Evolutionary conservation across 345 rosid genomes (phyloP), one percentile per base, ranked within the genome.

Genomic region (Eucalyptus globulus): DNA sequence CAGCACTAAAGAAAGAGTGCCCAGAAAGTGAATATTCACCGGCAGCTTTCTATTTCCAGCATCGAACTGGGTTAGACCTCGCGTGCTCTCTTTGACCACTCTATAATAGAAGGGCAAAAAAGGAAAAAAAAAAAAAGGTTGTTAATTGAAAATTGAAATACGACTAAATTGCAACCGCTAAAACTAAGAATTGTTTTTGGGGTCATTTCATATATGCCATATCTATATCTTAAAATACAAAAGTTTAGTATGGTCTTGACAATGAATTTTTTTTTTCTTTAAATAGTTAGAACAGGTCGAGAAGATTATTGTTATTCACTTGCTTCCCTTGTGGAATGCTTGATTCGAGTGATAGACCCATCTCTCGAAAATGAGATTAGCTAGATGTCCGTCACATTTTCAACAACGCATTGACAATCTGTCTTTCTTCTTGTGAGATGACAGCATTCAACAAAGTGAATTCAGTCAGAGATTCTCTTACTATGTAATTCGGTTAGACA

Each of bases 371-470:
- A 72, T 11, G 2, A 72, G 26, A 5, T 19, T 37, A 72, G 45
- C 14, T 72, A 37, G 81, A 37, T 2, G 26, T 34, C 0, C 1
- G 2, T 17, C 14, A 2, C 44, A 17, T 5, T 31, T 34, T 17
- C 58, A 53, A 21, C 2, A 34, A 9, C 0, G 1, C 16, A 29
- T 29, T 13, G 37, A 0, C 2, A 14, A 7, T 17, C 8, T 9
- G 2, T n/a, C 0, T 17, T 1, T 29, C 4, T 62, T 13, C 3
- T 6, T 3, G 0, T n/a, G 3, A 34, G 4, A 69, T 5, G 1
- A 9, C 1, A 17, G 4, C 4, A 5, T 31, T 0, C 4, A 2
- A 31, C 0, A 34, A 2, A 11, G 3, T 34, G 7, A 72, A 11
- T 19, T 17, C 0, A 7, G 0, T 72, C 4, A 5, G 0, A 31